Base-by-base conservation (phyloP, 2,329 filamentous ascomycete genomes). In the Claviceps humidiphila region DNA sequence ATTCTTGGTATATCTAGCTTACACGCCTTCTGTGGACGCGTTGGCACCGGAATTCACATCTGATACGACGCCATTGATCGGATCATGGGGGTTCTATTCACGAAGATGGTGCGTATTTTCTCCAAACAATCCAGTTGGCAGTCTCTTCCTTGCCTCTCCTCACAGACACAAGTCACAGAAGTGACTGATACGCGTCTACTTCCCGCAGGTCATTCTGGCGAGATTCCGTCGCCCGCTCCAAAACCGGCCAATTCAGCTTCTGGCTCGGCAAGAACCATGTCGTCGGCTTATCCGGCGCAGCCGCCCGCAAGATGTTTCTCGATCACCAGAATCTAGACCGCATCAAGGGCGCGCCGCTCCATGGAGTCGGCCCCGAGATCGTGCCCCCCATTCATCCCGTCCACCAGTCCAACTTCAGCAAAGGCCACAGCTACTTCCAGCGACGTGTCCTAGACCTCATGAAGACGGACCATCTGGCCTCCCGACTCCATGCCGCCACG, bases 191-290 rank as follows among this genome's bases (percentile, higher is more conserved):
- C 14, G 4, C 0, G 30, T 1, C n/a, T 16, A 41, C 11, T 9
- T 7, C 9, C n/a, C 14, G 14, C 4, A 43, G 41, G 41, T 17
- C 17, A 17, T 47, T 47, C 26, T 47, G 16, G 14, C 14, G 17
- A 13, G 45, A 24, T 3, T 47, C 45, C 4, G 30, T 38, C 9
- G 11, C 16, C 5, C 26, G 45, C 8, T 49, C 53, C 20, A 53
- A 30, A 24, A 56, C 50, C 5, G 55, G 55, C 2, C 38, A 55
- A 7, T 56, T 56, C 45, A 56, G 55, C 42, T 56, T 55, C 24
- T 56, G 55, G 55, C 44, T 49, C 9, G 55, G 55, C 20, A 55
- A 51, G 11, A 24, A 37, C 20, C 55, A 56, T 38, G 26, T 56
- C n/a, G 53, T 56, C 13, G 55, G 50, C 7, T 43, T 56, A 5